phyloP scores from a whole-genome alignment of 805 yeast species.

The Clavispora fructus region DNA sequence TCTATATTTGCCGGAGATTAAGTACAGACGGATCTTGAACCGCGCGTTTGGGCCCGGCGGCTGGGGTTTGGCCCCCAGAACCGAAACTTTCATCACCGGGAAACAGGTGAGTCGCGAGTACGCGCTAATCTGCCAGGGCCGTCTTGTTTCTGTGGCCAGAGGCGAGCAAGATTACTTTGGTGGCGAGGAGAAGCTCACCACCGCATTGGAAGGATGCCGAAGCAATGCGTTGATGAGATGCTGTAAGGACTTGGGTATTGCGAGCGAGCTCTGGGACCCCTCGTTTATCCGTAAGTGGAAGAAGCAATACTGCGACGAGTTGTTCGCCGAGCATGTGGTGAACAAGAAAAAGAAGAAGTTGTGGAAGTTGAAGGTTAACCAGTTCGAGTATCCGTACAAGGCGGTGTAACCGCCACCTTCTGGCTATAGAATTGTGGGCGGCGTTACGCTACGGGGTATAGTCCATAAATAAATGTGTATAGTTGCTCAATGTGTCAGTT shows the following conservation, averaged over 20 bases:
- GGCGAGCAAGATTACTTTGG: constrained; percentile 93
- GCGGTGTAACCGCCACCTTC: constrained; percentile 4
- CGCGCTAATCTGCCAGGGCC: constrained; percentile 80
- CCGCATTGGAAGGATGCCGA: constrained; percentile 96
- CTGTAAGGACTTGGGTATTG: constrained; percentile 95
- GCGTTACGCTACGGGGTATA: neutral
- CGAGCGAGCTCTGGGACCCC: constrained; percentile 98
- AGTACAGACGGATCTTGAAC: constrained; percentile 84
- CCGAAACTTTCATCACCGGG: constrained; percentile 73
- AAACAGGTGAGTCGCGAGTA: constrained; percentile 83
- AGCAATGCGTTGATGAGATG: constrained; percentile 96
- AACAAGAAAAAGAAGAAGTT: constrained; percentile 84
- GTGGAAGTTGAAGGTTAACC: constrained; percentile 78
- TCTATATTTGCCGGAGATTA: constrained; percentile 88
- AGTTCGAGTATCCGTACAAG: constrained; percentile 83
- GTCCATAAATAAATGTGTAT: neutral
- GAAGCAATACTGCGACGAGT: constrained; percentile 59
- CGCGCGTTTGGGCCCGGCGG: constrained; percentile 97
- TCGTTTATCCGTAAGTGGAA: constrained; percentile 56
- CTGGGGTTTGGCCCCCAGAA: constrained; percentile 95
- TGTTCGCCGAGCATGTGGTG: constrained; percentile 77
- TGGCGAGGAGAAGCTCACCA: constrained; percentile 78
- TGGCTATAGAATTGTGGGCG: neutral
- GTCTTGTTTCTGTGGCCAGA: constrained; percentile 84
- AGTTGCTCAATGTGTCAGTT: neutral